Percentiles rank a stretch among this genome's conserved stretches.
phyloP scores from a whole-genome alignment of 164 flowering plant genomes.

The Echeveria elegans region DNA sequence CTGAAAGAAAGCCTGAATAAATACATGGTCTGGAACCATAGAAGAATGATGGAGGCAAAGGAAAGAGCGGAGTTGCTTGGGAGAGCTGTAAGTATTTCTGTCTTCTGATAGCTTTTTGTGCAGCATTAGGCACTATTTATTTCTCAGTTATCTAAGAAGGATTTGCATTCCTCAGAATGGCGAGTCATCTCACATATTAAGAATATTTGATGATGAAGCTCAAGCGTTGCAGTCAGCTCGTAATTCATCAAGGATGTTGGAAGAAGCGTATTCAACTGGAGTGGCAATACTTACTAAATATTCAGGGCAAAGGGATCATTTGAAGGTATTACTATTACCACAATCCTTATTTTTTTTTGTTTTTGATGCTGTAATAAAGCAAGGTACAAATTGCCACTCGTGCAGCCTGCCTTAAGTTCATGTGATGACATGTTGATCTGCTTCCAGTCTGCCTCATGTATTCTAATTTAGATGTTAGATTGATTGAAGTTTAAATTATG shows the following conservation, averaged over 20 bases:
- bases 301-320: constrained; percentile 75
- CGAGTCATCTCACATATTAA: constrained; percentile 70
- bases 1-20: constrained; percentile 79
- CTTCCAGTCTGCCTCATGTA: neutral
- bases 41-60: constrained; percentile 59
- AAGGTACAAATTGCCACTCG: neutral
- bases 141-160: neutral
- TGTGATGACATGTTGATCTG: neutral
- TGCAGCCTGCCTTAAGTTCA: no score
- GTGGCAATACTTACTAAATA: constrained; percentile 79
- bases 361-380: no score
- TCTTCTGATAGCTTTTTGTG: neutral
- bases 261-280: constrained; percentile 73
- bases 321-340: constrained; percentile 71
- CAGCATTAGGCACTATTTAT: neutral
- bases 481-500: neutral
- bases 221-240: constrained; percentile 83
- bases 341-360: neutral
- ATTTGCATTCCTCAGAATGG: constrained; percentile 46
- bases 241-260: constrained; percentile 64
- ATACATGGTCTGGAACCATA: constrained; percentile 44
- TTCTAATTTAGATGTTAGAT: neutral
- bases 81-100: constrained; percentile 61
- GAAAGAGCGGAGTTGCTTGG: constrained; percentile 83
- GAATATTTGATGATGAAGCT: constrained; percentile 87